Percentiles rank a stretch among this genome's conserved stretches.
phyloP scores from a whole-genome alignment of 192 early-diverging fungal species.

The Entophlyctis helioformis region DNA sequence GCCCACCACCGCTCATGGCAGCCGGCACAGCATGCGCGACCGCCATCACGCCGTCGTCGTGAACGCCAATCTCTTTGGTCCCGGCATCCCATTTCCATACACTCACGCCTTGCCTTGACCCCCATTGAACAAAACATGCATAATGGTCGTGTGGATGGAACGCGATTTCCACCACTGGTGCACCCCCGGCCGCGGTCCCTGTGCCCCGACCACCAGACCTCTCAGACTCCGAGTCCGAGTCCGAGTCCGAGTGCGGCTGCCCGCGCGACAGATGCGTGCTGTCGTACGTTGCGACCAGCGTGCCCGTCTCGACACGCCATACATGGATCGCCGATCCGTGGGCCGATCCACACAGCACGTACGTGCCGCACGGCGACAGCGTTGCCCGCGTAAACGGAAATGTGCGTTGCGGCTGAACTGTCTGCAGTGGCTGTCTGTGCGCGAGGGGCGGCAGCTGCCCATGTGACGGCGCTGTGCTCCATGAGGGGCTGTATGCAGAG shows the following conservation, averaged over 20 bases:
- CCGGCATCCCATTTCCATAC: constrained; percentile 2
- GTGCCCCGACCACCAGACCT: too few species aligned
- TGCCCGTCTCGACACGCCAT: neutral
- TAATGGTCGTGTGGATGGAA: constrained; percentile 29
- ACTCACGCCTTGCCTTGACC: neutral
- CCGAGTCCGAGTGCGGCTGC: too few species aligned
- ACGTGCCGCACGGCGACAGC: constrained; percentile 27
- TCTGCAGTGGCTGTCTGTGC: neutral
- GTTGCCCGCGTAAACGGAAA: constrained; percentile 7
- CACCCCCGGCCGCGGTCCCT: too few species aligned
- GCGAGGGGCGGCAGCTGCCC: too few species aligned
- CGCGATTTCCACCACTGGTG: constrained; percentile 16
- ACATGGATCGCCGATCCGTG: constrained; percentile 7
- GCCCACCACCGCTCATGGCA: too few species aligned
- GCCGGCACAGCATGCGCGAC: too few species aligned
- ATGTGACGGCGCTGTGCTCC: too few species aligned
- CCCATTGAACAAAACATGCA: constrained; percentile 3
- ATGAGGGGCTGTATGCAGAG: too few species aligned
- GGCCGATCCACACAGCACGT: constrained; percentile 11
- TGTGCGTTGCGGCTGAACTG: neutral
- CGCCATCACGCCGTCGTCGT: too few species aligned
- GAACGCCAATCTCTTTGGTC: too few species aligned
- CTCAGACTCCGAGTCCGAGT: too few species aligned
- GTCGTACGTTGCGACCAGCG: constrained; percentile 1
- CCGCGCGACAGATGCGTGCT: neutral